Evolutionary conservation across 208 protist genomes (phyloP).

Genomic region (Crithidia thermophila): DNA sequence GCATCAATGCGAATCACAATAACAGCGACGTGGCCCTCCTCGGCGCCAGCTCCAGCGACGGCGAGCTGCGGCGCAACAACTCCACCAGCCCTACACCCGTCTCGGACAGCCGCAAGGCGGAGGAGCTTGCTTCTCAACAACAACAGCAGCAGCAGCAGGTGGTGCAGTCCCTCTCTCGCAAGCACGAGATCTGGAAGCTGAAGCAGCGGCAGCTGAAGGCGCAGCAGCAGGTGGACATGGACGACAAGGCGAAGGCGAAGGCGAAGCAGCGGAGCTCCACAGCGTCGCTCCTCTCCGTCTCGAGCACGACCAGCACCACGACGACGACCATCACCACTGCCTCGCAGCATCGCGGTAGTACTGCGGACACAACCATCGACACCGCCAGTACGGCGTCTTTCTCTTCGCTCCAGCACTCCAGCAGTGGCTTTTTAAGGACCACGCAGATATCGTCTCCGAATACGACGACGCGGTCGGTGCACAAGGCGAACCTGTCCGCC

Average conservation of each 20-base stretch:
- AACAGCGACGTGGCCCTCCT: conserved; percentile 26
- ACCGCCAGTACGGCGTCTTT: background rate
- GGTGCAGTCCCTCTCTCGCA: conserved; percentile 49
- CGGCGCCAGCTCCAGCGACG: conserved; percentile 25
- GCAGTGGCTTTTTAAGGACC: background rate
- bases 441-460: background rate
- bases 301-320: background rate
- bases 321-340: background rate
- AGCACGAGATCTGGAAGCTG: conserved; percentile 84
- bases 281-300: background rate
- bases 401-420: too few relatives aligned
- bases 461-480: conserved; percentile 21
- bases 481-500: conserved; percentile 45
- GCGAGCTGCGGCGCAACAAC: conserved; percentile 4
- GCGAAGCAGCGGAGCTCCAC: conserved; percentile 10
- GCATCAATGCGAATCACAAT: conserved; percentile 16
- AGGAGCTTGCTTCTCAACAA: background rate
- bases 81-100: background rate
- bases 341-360: background rate
- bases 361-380: background rate
- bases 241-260: conserved; percentile 23
- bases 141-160: conserved; percentile 30
- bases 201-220: conserved; percentile 58
- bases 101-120: conserved; percentile 9
- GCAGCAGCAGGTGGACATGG: conserved; percentile 37